Conservation (phyloP, 1,284 basidiomycete species). For the Irpex lacteus region DNA sequence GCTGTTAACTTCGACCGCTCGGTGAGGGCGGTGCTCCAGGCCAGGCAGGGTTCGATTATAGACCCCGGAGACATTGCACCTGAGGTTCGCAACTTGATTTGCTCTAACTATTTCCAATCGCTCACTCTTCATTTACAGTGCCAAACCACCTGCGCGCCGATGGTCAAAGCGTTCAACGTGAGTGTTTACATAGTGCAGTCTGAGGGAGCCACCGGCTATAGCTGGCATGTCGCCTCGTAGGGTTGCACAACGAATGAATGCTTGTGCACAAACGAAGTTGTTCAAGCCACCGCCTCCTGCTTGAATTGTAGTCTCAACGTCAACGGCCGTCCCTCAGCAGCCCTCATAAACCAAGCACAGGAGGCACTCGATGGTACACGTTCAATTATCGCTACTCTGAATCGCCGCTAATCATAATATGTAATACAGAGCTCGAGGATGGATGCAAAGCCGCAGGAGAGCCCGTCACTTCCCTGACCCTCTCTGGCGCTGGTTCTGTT, state of each 20-base stretch:
- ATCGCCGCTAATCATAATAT: neutral
- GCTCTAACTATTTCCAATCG: neutral
- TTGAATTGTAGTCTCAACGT: neutral
- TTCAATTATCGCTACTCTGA: neutral
- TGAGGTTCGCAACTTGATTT: neutral
- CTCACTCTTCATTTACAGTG: neutral
- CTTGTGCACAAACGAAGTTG: conserved; percentile 1
- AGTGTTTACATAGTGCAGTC: neutral
- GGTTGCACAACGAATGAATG: neutral
- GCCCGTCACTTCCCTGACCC: conserved; percentile 3
- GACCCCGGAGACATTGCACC: neutral
- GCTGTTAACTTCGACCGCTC: neutral
- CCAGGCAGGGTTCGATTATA: conserved; percentile 1
- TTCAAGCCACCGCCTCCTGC: neutral
- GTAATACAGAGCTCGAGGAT: neutral
- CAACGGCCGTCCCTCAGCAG: neutral
- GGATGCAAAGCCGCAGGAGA: neutral
- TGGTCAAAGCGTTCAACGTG: conserved; percentile 3
- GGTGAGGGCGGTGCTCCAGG: neutral
- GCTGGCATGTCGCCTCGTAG: neutral
- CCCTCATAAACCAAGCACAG: neutral
- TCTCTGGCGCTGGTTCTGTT: neutral
- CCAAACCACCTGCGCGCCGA: conserved; percentile 1
- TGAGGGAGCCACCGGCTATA: neutral
- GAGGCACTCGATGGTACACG: neutral